Evolutionary conservation across 305 asterid genomes (phyloP), one percentile per base, ranked within the genome.

Genomic region (Fraxinus floribunda): DNA sequence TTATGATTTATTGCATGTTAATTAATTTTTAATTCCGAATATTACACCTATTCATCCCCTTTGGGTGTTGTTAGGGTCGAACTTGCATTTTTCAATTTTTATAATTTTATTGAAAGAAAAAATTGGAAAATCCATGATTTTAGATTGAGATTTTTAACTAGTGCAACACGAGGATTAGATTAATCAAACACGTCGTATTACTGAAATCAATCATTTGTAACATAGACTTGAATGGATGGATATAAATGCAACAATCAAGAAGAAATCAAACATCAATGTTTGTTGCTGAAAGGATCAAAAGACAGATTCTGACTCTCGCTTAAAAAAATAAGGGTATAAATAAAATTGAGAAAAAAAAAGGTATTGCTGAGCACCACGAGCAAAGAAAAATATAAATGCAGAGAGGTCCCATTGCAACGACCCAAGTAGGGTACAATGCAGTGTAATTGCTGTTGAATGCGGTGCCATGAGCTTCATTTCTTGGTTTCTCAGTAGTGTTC

Each of bases 401-500:
- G 55, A 24, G 22, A 66, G 29, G 6, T 62, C 71, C 0, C 10
- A 11, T 29, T 66, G 20, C 36, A 68, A 29, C 39, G 36, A 68
- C 39, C 75, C 75, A 30, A 68, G 75, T 68, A 68, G 39, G 75
- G 75, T 68, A 4, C 75, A 26, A 68, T 29, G 71, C 75, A 68
- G 7, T 26, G 75, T 68, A 30, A 29, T 29, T 29, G 38, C 15
- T 29, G 36, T 68, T 3, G 75, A 62, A 8, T 62, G 71, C 16
- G 1, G 2, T 29, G 7, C 24, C 9, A 22, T 16, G 7, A 55
- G 10, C 66, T n/a, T 55, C 66, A 55, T 55, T 55, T 55, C 26
- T n/a, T 70, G 75, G 11, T 68, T 68, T 70, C 38, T 70, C 38
- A 87, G 36, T 86, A 86, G 55, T 90, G 94, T 35, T 95, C 98